Percentiles rank a stretch among this genome's conserved stretches.
Evolutionary conservation across 345 rosid species (phyloP).

Genomic region (Linum trigynum): DNA sequence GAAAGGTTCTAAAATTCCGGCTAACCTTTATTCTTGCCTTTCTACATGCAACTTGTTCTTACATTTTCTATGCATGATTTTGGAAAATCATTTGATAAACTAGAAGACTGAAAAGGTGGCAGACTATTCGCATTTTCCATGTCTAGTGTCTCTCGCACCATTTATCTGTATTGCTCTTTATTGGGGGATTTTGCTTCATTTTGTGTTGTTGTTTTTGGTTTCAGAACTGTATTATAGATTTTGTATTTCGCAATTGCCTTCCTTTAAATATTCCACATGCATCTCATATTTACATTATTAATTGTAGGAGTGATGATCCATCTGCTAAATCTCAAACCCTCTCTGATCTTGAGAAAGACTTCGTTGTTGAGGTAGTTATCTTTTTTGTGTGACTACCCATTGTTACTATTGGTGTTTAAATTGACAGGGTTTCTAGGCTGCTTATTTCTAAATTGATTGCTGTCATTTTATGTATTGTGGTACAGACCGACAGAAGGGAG

Average conservation of each 20-base stretch:
- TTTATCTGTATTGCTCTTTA: not conserved
- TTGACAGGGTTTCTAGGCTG: not conserved
- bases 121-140: not conserved
- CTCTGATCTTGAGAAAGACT: conserved; percentile 29
- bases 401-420: not conserved
- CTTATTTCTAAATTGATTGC: conserved; percentile 9
- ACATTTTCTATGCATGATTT: too few relatives aligned
- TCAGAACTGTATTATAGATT: not conserved
- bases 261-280: not conserved
- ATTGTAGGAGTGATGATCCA: conserved; percentile 29
- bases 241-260: not conserved
- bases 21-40: too few relatives aligned
- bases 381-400: not conserved
- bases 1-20: too few relatives aligned
- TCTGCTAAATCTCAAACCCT: conserved; percentile 17
- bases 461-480: conserved; percentile 16
- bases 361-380: conserved; percentile 38
- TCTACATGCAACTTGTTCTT: too few relatives aligned
- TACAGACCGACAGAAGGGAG: conserved; percentile 42
- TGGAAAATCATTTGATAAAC: not conserved
- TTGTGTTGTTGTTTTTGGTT: too few relatives aligned
- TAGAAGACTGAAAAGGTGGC: conserved; percentile 7
- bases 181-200: too few relatives aligned
- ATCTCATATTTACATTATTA: conserved; percentile 9
- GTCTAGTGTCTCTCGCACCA: not conserved